Evolutionary conservation across 2,329 filamentous ascomycete genomes (phyloP), one percentile per base, ranked within the genome.

Genomic region (Aureobasidium melanogenum): DNA sequence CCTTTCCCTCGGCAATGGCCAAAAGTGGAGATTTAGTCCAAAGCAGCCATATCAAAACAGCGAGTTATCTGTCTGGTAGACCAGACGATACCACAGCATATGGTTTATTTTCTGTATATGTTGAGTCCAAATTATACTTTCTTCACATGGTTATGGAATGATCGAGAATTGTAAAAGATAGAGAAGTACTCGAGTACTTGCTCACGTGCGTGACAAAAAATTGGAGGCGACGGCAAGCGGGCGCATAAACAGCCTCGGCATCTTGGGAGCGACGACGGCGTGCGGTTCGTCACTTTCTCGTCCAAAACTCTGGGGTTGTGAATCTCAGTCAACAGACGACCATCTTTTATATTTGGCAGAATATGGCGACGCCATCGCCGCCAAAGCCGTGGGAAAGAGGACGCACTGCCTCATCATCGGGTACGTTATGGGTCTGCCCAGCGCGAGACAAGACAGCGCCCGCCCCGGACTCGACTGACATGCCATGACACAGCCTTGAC

Each of bases 311-410:
- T 47, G 39, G 54, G 54, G 41, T 46, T 8, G 19, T 6, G 17
- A 46, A n/a, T 5, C 22, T 34, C 28, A 34, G 28, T 19, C 22
- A 14, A 36, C 32, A 36, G 26, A 28, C 36, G 19, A 26, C 15
- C 52, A 44, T 26, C 3, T 14, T 14, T 44, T 3, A 15, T 26
- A 22, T 52, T 24, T 55, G 51, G 38, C 36, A 39, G 9, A 39
- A 28, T 1, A 65, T 65, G 63, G 62, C 63, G 17, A 61, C 47
- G 32, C 57, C 54, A 66, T 97, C 93, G 75, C 94, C 94, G 72
- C 94, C 94, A 61, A 99, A 99, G 78, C 94, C 94, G 50, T 99
- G 94, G 94, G 94, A 99, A 78, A 84, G 88, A 74, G 83, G 87
- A 66, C 88, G 87, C 75, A 83, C 84, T 64, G 80, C 75, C 62